These are phyloP conservation scores for Pezicula radicicola DNA, from an alignment of 2,329 filamentous ascomycete genomes.

Conservation along the genomic window DNA sequence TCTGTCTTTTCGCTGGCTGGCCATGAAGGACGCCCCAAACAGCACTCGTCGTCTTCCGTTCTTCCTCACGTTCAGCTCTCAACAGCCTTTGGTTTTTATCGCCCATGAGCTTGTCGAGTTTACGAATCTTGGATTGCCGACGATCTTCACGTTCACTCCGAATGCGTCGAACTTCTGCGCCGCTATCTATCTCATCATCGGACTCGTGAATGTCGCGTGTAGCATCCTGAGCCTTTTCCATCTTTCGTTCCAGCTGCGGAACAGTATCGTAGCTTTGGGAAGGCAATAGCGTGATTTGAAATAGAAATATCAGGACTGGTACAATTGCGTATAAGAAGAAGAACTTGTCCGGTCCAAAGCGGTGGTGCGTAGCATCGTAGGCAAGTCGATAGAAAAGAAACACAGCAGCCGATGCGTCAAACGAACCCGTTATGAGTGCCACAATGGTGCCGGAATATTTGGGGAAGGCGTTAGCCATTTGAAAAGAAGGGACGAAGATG, in stretches of 20 bases:
- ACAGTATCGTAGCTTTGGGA: conserved; percentile 78
- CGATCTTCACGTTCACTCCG: conserved; percentile 37
- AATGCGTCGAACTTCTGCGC: conserved; percentile 22
- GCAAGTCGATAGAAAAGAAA: conserved; percentile 73
- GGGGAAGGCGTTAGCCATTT: conserved; percentile 82
- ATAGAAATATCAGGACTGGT: conserved; percentile 60
- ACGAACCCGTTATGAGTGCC: conserved; percentile 75
- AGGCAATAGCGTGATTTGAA: conserved; percentile 72
- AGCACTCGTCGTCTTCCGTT: conserved; percentile 62
- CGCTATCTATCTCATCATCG: conserved; percentile 56
- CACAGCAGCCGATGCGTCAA: conserved; percentile 77
- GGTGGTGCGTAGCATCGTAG: conserved; percentile 55
- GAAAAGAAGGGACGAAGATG: conserved; percentile 79
- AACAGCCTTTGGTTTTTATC: conserved; percentile 57
- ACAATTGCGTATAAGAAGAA: conserved; percentile 72
- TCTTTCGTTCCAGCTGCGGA: conserved; percentile 75
- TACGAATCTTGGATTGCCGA: conserved; percentile 46
- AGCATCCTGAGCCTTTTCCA: conserved; percentile 44
- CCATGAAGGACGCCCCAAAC: conserved; percentile 87
- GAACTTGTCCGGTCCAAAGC: conserved; percentile 63
- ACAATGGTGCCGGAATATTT: conserved; percentile 72
- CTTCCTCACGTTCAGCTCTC: conserved; percentile 62
- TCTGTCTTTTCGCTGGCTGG: conserved; percentile 66
- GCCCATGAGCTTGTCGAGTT: conserved; percentile 73
- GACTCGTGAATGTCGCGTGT: conserved; percentile 27